Conservation (phyloP, 1,284 basidiomycete species). For the Malassezia nana region DNA sequence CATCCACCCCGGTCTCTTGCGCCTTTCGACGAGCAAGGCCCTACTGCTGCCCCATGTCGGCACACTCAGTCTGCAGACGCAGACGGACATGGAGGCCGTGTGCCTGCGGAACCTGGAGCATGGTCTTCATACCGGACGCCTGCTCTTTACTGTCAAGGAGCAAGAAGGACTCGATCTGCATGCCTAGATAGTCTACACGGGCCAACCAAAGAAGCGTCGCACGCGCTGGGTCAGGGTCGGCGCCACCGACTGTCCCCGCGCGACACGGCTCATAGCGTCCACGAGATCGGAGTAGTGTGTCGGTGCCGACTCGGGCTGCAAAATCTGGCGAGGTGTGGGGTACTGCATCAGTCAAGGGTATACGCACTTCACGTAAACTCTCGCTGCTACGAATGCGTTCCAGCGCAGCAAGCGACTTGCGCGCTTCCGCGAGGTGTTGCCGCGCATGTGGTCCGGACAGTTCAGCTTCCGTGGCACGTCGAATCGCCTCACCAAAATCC, state of each 20-base stretch:
- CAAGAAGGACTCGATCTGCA: conserved; percentile 23
- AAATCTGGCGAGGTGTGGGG: conserved; percentile 23
- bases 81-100: conserved; percentile 47
- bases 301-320: conserved; percentile 31
- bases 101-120: conserved; percentile 42
- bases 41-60: conserved; percentile 37
- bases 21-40: conserved; percentile 25
- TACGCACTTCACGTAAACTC: conserved; percentile 19
- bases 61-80: conserved; percentile 45
- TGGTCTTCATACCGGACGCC: conserved; percentile 38
- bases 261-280: conserved; percentile 23
- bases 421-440: conserved; percentile 21
- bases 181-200: conserved; percentile 1
- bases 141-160: conserved; percentile 42
- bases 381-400: conserved; percentile 23
- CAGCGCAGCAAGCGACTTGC: conserved; percentile 21
- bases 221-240: conserved; percentile 22
- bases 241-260: conserved; percentile 23
- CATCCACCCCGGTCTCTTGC: conserved; percentile 24
- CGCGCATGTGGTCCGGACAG: conserved; percentile 16
- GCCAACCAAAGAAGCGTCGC: conserved; percentile 28
- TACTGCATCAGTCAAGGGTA: conserved; percentile 8
- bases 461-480: conserved; percentile 26
- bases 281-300: conserved; percentile 34
- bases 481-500: conserved; percentile 33